phyloP scores from a whole-genome alignment of 805 yeast species.

The Cyberlindnera petersonii region DNA sequence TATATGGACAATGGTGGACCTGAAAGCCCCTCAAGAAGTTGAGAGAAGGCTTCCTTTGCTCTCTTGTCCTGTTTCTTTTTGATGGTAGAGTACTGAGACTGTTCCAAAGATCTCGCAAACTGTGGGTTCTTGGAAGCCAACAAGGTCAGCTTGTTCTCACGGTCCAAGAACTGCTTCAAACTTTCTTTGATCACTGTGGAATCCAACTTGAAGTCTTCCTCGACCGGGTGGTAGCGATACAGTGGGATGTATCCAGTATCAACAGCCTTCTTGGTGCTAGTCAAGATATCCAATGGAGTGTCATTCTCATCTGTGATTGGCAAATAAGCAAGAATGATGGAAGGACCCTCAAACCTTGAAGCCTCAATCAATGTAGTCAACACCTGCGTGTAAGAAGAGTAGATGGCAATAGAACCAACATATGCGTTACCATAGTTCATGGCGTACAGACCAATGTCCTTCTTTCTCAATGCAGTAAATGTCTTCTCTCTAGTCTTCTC shows the following conservation, averaged over 20 bases:
- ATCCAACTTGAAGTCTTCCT: constrained; percentile 66
- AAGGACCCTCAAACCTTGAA: constrained; percentile 84
- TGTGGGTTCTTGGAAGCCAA: constrained; percentile 68
- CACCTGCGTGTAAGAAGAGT: constrained; percentile 90
- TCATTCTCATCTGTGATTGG: constrained; percentile 68
- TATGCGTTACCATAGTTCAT: constrained; percentile 88
- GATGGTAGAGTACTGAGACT: constrained; percentile 57
- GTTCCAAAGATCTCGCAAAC: constrained; percentile 67
- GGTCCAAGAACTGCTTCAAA: constrained; percentile 74
- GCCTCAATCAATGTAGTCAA: constrained; percentile 88
- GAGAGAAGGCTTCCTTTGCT: constrained; percentile 74
- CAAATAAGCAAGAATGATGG: constrained; percentile 83
- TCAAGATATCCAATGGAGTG: constrained; percentile 67
- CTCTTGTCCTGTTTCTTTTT: constrained; percentile 55
- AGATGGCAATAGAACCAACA: constrained; percentile 92
- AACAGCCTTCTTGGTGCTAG: constrained; percentile 85
- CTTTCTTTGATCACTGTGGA: constrained; percentile 77
- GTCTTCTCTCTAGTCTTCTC: constrained; percentile 28
- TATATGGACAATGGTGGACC: constrained; percentile 81
- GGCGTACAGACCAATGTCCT: constrained; percentile 91
- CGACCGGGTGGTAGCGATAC: constrained; percentile 74
- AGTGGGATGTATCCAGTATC: constrained; percentile 97
- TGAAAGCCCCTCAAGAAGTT: constrained; percentile 77
- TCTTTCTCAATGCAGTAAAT: constrained; percentile 56
- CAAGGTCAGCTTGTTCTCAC: constrained; percentile 83